Conservation (phyloP, 2,329 filamentous ascomycete species). For the Didymella keratinophila region DNA sequence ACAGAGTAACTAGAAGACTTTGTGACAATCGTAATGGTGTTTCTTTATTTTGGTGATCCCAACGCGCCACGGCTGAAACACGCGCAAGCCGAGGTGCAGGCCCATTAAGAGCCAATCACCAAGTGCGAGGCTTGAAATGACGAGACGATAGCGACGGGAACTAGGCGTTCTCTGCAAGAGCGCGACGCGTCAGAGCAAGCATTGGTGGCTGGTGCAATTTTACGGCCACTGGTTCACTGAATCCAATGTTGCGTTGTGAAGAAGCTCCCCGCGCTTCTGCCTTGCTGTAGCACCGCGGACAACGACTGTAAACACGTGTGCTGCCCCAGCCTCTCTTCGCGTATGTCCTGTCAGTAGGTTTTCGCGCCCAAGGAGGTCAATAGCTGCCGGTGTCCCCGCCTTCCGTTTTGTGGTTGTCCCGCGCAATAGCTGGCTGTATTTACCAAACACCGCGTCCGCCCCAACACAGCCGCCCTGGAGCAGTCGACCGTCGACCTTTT, state of each 20-base stretch:
- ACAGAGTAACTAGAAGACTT: too few species aligned
- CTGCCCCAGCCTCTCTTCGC: background rate
- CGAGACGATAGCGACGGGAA: slow-evolving; percentile 25
- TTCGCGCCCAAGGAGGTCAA: too few species aligned
- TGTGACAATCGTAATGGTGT: too few species aligned
- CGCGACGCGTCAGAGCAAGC: slow-evolving; percentile 17
- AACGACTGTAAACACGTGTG: slow-evolving; percentile 24
- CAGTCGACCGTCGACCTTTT: background rate
- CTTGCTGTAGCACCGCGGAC: slow-evolving; percentile 24
- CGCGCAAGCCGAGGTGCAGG: slow-evolving; percentile 3
- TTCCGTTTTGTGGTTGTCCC: slow-evolving; percentile 10
- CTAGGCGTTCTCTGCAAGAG: slow-evolving; percentile 16
- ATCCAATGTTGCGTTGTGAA: slow-evolving; percentile 4
- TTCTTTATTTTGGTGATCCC: background rate
- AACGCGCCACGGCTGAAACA: background rate
- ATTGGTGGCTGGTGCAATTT: slow-evolving; percentile 8
- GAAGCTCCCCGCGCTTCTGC: slow-evolving; percentile 5
- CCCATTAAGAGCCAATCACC: slow-evolving; percentile 23
- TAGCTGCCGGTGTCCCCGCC: background rate
- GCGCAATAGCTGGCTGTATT: slow-evolving; percentile 23
- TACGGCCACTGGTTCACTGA: background rate
- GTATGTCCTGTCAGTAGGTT: background rate
- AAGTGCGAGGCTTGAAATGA: background rate
- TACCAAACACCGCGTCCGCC: slow-evolving; percentile 18
- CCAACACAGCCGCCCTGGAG: slow-evolving; percentile 1